Evolutionary conservation across 2,329 filamentous ascomycete genomes (phyloP).

Genomic region (Diaporthe amygdali): DNA sequence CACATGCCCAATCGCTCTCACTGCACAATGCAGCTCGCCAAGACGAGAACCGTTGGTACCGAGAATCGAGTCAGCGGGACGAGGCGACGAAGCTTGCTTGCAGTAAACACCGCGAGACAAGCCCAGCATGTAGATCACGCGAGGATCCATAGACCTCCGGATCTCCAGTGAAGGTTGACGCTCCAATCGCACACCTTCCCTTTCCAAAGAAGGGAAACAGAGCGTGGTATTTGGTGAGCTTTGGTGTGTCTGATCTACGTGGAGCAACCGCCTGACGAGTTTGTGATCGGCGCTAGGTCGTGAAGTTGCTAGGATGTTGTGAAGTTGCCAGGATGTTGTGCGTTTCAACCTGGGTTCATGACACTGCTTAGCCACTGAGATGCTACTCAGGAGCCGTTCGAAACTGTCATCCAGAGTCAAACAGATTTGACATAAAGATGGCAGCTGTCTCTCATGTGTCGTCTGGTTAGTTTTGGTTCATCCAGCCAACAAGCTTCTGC

Average conservation of each 20-base stretch:
- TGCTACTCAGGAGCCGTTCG: not conserved
- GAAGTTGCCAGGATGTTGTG: not conserved
- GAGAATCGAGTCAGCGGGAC: not conserved
- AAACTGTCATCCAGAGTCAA: conserved; percentile 3
- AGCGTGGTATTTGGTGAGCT: not conserved
- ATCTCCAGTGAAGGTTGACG: not conserved
- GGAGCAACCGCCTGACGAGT: not conserved
- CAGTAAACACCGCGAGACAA: conserved; percentile 6
- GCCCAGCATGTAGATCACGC: conserved; percentile 7
- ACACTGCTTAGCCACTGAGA: conserved; percentile 12
- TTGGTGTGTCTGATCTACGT: conserved; percentile 12
- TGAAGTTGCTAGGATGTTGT: not conserved
- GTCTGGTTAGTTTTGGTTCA: not conserved
- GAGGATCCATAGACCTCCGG: conserved; percentile 6
- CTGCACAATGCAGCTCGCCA: not conserved
- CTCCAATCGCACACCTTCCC: conserved; percentile 9
- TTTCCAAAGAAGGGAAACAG: not conserved
- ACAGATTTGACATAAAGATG: conserved; percentile 14
- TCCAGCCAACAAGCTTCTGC: conserved; percentile 7
- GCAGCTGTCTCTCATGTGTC: conserved; percentile 1
- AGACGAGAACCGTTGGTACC: not conserved
- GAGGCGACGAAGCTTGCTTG: not conserved
- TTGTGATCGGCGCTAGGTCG: conserved; percentile 13
- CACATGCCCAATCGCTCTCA: not conserved
- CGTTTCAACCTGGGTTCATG: conserved; percentile 8